Conservation (phyloP, 2,329 filamentous ascomycete genomes). For the Calonectria pteridis region DNA sequence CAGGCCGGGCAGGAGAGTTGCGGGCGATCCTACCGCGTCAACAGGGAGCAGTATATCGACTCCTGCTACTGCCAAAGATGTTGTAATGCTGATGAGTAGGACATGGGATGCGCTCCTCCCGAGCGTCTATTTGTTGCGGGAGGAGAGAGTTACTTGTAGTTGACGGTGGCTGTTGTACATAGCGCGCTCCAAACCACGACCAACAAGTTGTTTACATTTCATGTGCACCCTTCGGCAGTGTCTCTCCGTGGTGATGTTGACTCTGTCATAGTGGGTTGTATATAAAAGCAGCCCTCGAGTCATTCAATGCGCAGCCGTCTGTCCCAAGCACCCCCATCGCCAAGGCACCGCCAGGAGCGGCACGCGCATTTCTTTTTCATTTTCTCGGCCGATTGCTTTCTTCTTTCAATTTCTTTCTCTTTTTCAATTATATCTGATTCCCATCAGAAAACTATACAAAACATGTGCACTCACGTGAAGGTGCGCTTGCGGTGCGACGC, state of each 20-base stretch:
- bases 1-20: not conserved
- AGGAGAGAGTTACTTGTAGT: not conserved
- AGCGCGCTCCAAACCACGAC: not conserved
- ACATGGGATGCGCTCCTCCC: too few relatives aligned
- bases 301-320: not conserved
- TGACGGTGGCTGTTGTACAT: not conserved
- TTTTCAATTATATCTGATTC: too few relatives aligned
- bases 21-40: not conserved
- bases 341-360: not conserved
- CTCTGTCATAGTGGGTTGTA: not conserved
- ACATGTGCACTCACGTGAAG: conserved; percentile 17
- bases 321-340: not conserved
- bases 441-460: too few relatives aligned
- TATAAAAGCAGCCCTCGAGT: not conserved
- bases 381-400: too few relatives aligned
- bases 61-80: not conserved
- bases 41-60: not conserved
- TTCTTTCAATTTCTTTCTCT: not conserved
- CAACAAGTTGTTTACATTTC: not conserved
- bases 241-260: not conserved
- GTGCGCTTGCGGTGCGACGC: conserved; percentile 15
- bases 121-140: not conserved
- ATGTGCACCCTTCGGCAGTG: conserved; percentile 8
- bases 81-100: not conserved
- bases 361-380: not conserved